Evolutionary conservation across 768 basidiomycete genomes (phyloP), one percentile per base, ranked within the genome.

Genomic region (Saitozyma sp.): DNA sequence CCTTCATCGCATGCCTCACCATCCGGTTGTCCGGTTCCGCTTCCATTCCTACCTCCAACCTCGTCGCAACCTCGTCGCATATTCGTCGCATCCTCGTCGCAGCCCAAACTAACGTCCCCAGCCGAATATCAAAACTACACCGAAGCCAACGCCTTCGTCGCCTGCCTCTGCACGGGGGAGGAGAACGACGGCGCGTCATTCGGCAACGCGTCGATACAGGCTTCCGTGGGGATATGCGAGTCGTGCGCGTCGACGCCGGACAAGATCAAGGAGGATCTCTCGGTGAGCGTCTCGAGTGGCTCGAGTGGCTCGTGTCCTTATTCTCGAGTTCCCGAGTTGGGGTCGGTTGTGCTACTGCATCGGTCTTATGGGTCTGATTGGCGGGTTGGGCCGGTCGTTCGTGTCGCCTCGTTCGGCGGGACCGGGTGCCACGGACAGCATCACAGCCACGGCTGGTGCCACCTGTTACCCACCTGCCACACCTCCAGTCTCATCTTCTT

Each of bases 101-200:
- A 14, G 4, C 6, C 19, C 14, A 42, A 37, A 11, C 48, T 55
- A 43, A 59, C 60, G 0, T 6, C 9, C n/a, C 39, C 49, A 69
- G 68, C 63, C 39, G 45, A 53, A 39, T 56, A 61, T 11, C 39
- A 48, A 10, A 68, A 73, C 46, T 16, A 52, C 16, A 62, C 64
- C 6, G 68, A 59, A 39, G 64, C 66, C 20, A 70, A 73, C 54
- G 59, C 61, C 11, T 74, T 74, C 45, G 46, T 74, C 10, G 49
- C 42, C 10, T 74, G 72, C 39, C 55, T 70, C 9, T 74, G 72
- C 39, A 20, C 17, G 7, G 72, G 72, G 6, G 48, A 57, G n/a
- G 50, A 65, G 16, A 46, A 49, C 8, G 52, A 56, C 14, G 54
- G 52, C 6, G 56, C 58, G 42, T 19, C 39, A 5, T n/a, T 74